Base-by-base conservation (phyloP, 345 rosid species). In the Linum usitatissimum region DNA sequence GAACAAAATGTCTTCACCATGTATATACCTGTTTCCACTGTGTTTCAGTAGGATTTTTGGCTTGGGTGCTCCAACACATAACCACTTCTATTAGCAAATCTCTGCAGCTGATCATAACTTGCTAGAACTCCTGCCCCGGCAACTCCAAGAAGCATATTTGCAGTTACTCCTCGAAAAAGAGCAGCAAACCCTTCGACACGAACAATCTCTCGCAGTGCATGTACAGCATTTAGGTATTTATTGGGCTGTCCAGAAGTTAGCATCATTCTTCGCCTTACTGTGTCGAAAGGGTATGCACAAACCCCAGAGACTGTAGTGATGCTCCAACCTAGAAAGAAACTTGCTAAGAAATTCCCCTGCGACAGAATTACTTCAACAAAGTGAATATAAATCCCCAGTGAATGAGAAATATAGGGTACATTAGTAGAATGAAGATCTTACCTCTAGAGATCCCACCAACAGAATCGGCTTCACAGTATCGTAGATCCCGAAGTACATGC, bases 61-160 rank as follows among this genome's bases (percentile, higher is more conserved):
- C 51, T 15, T 45, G 14, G 51, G 51, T 45, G 71, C 61, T 77
- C 79, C 12, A 71, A 63, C 13, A 63, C 64, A 57, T 75, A 72
- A 59, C 86, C 78, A 31, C 57, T 79, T 69, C 72, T 72, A 34
- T n/a, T 53, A 57, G 92, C 95, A 61, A 86, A 64, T 69, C 70
- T 79, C 57, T 88, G 90, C 68, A 94, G 85, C 68, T 83, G 86
- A 85, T 90, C 97, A 66, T 87, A 88, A 31, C 97, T 92, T 10
- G 97, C 87, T 64, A 90, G 92, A 59, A 83, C 97, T 55, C 96
- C 96, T 18, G 96, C 99, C 55, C 97, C 99, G 9, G 97, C 97
- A 63, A 88, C 74, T 49, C 97, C 96, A n/a, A 83, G 80, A 69
- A 93, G 96, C 90, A 93, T 90, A 65, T 90, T 93, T 10, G 99